Conservation (phyloP, 768 basidiomycete genomes). For the Lactifluus volemus region DNA sequence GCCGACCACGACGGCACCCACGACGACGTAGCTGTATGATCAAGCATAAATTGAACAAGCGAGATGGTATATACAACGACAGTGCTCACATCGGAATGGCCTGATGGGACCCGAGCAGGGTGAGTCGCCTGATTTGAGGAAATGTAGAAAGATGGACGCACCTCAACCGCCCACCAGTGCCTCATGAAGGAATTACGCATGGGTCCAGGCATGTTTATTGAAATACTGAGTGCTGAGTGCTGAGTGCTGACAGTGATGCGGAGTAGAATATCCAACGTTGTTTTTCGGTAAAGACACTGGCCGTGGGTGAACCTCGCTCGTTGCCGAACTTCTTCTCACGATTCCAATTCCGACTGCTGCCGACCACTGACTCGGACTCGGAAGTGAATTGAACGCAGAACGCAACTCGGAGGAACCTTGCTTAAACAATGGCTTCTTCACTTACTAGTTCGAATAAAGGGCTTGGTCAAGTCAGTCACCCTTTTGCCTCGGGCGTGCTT, state of each 20-base stretch:
- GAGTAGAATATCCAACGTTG: neutral
- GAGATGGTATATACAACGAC: neutral
- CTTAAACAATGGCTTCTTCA: no score
- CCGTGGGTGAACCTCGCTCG: neutral
- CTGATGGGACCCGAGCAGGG: neutral
- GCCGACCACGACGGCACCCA: constrained; percentile 37
- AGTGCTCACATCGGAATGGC: constrained; percentile 19
- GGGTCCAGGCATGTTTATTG: constrained; percentile 1
- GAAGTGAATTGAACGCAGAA: no score
- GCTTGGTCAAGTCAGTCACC: neutral
- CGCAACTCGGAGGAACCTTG: no score
- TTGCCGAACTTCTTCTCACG: constrained; percentile 7
- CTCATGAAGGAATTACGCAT: constrained; percentile 14
- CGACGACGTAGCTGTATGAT: constrained; percentile 36
- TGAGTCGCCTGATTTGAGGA: neutral
- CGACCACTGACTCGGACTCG: no score
- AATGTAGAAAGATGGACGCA: neutral
- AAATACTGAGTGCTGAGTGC: neutral
- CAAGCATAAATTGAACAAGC: neutral
- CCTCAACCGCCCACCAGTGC: constrained; percentile 21
- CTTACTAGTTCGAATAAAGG: no score
- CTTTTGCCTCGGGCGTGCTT: neutral
- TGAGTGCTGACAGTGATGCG: neutral
- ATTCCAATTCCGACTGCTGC: neutral
- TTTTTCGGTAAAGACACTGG: neutral